phyloP scores from a whole-genome alignment of 768 basidiomycete genomes.

The Podaxis sp. region DNA sequence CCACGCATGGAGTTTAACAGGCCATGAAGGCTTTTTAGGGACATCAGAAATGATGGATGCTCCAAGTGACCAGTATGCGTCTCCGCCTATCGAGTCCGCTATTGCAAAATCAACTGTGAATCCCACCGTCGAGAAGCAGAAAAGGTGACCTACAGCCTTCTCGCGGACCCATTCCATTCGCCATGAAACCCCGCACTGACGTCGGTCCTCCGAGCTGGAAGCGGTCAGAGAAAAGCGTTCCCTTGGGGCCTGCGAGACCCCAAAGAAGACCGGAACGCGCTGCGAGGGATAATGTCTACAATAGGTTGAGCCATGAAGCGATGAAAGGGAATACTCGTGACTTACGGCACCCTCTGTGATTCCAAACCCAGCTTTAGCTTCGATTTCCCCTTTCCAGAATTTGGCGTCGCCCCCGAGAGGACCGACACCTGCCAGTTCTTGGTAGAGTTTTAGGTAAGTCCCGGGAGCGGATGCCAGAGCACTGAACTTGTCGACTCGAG shows the following conservation, averaged over 20 bases:
- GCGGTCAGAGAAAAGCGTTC: slow-evolving; percentile 72
- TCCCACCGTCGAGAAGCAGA: neutral
- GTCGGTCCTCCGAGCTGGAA: slow-evolving; percentile 94
- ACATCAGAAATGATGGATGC: slow-evolving; percentile 74
- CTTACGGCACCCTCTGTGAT: slow-evolving; percentile 61
- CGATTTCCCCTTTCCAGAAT: slow-evolving; percentile 73
- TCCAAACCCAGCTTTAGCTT: slow-evolving; percentile 60
- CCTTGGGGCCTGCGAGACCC: slow-evolving; percentile 44
- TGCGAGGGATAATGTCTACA: slow-evolving; percentile 73
- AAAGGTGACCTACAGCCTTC: slow-evolving; percentile 56
- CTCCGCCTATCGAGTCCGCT: slow-evolving; percentile 89
- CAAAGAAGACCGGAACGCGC: slow-evolving; percentile 71
- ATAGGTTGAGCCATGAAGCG: neutral
- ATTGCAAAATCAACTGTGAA: neutral
- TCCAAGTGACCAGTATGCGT: slow-evolving; percentile 78
- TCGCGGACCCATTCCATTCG: slow-evolving; percentile 74
- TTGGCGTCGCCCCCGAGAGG: slow-evolving; percentile 71
- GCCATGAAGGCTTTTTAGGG: slow-evolving; percentile 77
- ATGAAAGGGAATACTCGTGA: slow-evolving; percentile 8
- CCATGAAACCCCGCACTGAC: slow-evolving; percentile 75
- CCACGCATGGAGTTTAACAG: slow-evolving; percentile 78
- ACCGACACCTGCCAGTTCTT: slow-evolving; percentile 64
- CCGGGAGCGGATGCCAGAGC: slow-evolving; percentile 34
- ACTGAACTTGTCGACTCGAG: slow-evolving; percentile 26
- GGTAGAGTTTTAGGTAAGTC: slow-evolving; percentile 56